Evolutionary conservation across 306 rosid genomes (phyloP).

Genomic region (Morella rubra): DNA sequence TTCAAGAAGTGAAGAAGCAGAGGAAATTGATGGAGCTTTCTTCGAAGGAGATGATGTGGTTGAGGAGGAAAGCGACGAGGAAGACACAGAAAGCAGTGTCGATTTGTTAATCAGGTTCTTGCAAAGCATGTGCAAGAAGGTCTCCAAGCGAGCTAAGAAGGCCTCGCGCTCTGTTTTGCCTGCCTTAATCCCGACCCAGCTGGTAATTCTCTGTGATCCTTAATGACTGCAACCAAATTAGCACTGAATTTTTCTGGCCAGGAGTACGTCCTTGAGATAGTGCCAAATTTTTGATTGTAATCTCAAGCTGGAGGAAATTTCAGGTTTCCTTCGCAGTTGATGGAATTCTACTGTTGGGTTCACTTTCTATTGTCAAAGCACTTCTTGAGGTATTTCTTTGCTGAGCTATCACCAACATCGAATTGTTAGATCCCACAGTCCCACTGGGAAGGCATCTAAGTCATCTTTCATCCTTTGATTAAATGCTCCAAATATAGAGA

Average conservation of each 20-base stretch:
- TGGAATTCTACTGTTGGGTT: constrained; percentile 68
- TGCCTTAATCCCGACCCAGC: constrained; percentile 53
- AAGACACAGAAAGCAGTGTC: constrained; percentile 62
- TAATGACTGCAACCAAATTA: not conserved
- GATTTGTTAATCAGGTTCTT: constrained; percentile 65
- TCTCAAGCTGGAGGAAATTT: constrained; percentile 27
- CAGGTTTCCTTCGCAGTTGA: constrained; percentile 84
- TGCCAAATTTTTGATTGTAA: not conserved
- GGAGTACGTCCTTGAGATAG: not conserved
- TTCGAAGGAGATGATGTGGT: constrained; percentile 43
- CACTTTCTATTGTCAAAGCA: constrained; percentile 66
- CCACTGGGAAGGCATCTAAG: not conserved
- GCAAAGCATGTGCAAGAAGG: constrained; percentile 65
- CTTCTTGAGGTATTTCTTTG: constrained; percentile 64
- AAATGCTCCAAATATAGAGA: not conserved
- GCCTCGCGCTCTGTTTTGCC: constrained; percentile 73
- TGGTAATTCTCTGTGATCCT: constrained; percentile 41
- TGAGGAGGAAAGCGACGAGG: constrained; percentile 52
- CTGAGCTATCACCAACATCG: not conserved
- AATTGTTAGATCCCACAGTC: not conserved
- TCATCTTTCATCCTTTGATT: not conserved
- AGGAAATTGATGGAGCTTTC: constrained; percentile 43
- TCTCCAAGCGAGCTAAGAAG: constrained; percentile 66
- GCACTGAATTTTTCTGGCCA: not conserved
- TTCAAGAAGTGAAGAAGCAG: constrained; percentile 40